Base-by-base conservation (phyloP, 2,329 filamentous ascomycete species). In the Colletotrichum aenigma region DNA sequence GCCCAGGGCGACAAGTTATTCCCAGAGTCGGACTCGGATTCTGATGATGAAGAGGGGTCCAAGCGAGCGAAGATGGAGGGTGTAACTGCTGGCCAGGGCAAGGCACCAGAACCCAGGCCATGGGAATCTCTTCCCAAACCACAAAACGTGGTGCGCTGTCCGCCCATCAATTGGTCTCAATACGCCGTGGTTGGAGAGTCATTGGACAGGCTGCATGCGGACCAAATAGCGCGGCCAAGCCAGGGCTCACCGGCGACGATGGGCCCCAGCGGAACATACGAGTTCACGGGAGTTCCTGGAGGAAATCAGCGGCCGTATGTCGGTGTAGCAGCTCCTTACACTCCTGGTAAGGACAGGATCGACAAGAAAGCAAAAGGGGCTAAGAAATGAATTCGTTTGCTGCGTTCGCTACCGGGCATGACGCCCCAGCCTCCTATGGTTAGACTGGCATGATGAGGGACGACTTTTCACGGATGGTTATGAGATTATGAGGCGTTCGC, bases 91-190 rank as follows among this genome's bases (percentile, higher is more conserved):
- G 60, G 30, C n/a, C 74, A 70, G 32, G 71, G 60, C 34, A 74
- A 70, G 70, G 26, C 55, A 13, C 62, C 38, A 28, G 74, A 66
- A 43, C 71, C 66, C 24, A 65, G 48, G 60, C 70, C 86, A 4
- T 96, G 96, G 87, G 87, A 91, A 4, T 86, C 86, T 21, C 90
- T 98, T 16, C 96, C 96, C 1, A 90, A 90, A 16, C 92, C 94
- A 8, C 96, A 98, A 83, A 94, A 94, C 79, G 88, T 98, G 1
- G 93, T 97, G 30, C 93, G 96, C 55, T 95, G 93, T 86, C 96
- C 96, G 10, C 94, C 95, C 10, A 93, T 98, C 81, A 98, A 98
- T 86, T 98, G 96, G 96, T 92, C 93, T 15, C 96, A 98, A 82
- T 98, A 98, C 84, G 95, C 95, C 79, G 89, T 98, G n/a, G 92